Evolutionary conservation across 331 rosid genomes (phyloP).

Genomic region (Ulmus americana): DNA sequence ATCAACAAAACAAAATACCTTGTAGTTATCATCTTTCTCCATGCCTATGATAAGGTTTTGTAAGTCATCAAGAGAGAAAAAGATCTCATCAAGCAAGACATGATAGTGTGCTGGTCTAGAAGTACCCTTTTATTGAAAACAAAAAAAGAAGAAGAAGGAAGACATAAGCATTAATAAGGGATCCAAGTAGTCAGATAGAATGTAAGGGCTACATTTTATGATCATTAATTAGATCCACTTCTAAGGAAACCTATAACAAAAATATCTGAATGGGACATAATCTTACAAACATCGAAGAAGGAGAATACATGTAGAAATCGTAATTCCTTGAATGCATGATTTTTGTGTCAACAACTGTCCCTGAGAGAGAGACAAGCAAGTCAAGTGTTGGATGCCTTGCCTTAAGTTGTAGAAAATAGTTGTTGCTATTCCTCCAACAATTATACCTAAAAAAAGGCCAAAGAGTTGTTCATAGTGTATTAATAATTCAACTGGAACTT

Average conservation of each 20-base stretch:
- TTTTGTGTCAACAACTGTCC: slow-evolving; percentile 77
- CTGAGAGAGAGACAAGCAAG: slow-evolving; percentile 21
- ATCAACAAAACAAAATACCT: too few relatives aligned
- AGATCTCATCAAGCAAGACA: slow-evolving; percentile 84
- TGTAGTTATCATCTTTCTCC: too few relatives aligned
- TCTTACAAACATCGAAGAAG: slow-evolving; percentile 68
- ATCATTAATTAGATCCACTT: not conserved
- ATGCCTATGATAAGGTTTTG: slow-evolving; percentile 44
- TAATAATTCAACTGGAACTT: too few relatives aligned
- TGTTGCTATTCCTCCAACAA: too few relatives aligned
- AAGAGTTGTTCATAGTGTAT: too few relatives aligned
- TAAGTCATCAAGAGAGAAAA: slow-evolving; percentile 70
- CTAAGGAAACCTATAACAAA: slow-evolving; percentile 1
- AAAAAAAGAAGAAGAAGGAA: not conserved
- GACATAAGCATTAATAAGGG: not conserved
- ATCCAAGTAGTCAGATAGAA: too few relatives aligned
- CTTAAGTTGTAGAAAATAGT: too few relatives aligned
- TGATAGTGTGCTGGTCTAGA: slow-evolving; percentile 88
- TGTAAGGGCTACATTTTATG: too few relatives aligned
- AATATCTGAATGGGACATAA: not conserved
- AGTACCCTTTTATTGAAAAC: slow-evolving; percentile 53
- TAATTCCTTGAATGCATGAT: slow-evolving; percentile 69
- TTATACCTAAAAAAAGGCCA: too few relatives aligned
- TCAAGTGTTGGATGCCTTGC: too few relatives aligned
- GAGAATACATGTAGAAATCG: slow-evolving; percentile 85